Evolutionary conservation across 2,329 filamentous ascomycete species (phyloP), one percentile per base, ranked within the genome.

Genomic region (Sarocladium strictum): DNA sequence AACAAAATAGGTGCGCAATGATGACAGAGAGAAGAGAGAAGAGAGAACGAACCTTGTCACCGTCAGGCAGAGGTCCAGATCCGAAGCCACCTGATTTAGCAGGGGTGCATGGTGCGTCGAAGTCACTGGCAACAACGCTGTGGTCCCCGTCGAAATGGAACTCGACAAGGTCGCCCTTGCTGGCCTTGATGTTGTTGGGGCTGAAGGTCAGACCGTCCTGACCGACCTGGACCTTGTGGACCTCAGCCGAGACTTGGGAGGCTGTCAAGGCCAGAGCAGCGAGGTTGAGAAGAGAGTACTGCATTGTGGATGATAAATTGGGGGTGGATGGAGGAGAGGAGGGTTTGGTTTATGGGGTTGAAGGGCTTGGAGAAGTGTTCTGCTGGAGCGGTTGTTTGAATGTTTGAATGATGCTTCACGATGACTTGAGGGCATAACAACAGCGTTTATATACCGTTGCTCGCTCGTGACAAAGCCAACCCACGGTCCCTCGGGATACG

Each of bases 101-200:
- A 17, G 68, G 66, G 24, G 63, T 62, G 60, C 70, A 73, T n/a
- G 69, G 66, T 49, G 64, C 62, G 12, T 60, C 54, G 57, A 69
- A 72, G 58, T 64, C 63, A 19, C 69, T 69, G 35, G 62, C 59
- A 19, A 68, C 68, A 11, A 72, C 68, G 54, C 67, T 70, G 65
- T 73, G 70, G 54, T 72, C 68, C 53, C 61, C 59, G 52, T 67
- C 61, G 33, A 72, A 73, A 47, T 65, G 65, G 53, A 72, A 72
- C 58, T 71, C 68, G 40, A 72, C 57, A n/a, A 69, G 53, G 55
- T 72, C 70, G 12, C 66, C 68, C 43, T 63, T 56, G 5, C 63
- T 58, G 38, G 70, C 69, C 12, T 59, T 59, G 56, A 69, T 54
- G 19, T 61, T 62, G 15, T 67, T 61, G 5, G 70, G 69, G 26